Evolutionary conservation across 768 basidiomycete genomes (phyloP), one percentile per base, ranked within the genome.

Genomic region (Pleurotus eryngii): DNA sequence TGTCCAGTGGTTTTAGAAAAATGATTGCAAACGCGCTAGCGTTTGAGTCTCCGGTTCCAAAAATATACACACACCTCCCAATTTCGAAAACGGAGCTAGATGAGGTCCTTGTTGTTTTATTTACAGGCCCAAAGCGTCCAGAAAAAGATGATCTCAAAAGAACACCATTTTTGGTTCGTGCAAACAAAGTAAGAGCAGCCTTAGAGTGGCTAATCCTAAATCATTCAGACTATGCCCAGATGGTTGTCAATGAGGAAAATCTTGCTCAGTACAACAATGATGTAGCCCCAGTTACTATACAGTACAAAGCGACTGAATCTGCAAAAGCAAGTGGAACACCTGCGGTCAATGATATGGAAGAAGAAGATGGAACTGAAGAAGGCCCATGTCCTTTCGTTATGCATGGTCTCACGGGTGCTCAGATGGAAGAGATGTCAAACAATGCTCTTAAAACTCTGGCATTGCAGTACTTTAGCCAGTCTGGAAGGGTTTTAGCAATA

Each of bases 341-440:
- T n/a, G 50, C 50, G 27, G 60, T 60, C 0, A 20, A 64, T 62
- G 64, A 70, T 45, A 26, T 14, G 11, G 22, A 24, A 24, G 22
- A 20, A 20, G 20, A 24, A 24, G 22, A 24, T 24, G 22, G 22
- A 24, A 24, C 59, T n/a, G 45, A 48, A 24, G 46, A 55, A n/a
- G 69, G 68, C 4, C 27, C 27, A 11, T 71, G 69, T 58, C 60
- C 70, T 1, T 70, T 72, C 54, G 49, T 61, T n/a, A 64, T 72
- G 3, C 66, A 70, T 61, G 65, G 67, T 24, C 6, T 73, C 1
- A 62, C 63, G 30, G 68, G 60, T 12, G 56, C 64, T 24, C 48
- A 64, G 26, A 48, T 65, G 24, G 14, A 46, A 54, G n/a, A 42
- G 12, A 60, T 56, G 53, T 45, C 55, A 61, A 5, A 57, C 51